Conservation (phyloP, 306 rosid genomes). For the Malus sylvestris region DNA sequence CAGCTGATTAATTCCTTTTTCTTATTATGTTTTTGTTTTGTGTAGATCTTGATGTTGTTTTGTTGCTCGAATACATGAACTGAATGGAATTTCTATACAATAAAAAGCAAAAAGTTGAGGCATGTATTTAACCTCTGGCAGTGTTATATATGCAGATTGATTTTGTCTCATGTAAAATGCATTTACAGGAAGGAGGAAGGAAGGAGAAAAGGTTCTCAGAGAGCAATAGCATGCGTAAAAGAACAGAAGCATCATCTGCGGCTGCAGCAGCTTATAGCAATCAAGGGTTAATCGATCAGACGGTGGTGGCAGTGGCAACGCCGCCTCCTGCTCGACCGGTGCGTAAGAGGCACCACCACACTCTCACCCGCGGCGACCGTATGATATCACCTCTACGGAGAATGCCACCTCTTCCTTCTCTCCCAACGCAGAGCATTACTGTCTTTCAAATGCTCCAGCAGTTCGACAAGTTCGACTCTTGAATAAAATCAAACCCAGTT, state of each 20-base stretch:
- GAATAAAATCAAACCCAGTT: background rate
- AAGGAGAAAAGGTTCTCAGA: conserved; percentile 48
- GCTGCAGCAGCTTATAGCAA: conserved; percentile 9
- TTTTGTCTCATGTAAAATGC: conserved; percentile 13
- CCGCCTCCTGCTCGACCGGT: conserved; percentile 48
- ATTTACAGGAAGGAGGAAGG: conserved; percentile 62
- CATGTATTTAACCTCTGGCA: background rate
- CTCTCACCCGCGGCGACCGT: conserved; percentile 51
- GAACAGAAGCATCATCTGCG: conserved; percentile 34
- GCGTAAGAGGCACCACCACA: conserved; percentile 86
- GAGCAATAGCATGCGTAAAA: conserved; percentile 45
- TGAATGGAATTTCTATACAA: background rate
- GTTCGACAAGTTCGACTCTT: conserved; percentile 66
- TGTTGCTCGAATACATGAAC: background rate
- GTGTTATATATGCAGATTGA: conserved; percentile 19
- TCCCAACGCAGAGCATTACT: conserved; percentile 48
- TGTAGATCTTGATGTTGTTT: background rate
- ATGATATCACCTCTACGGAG: conserved; percentile 50
- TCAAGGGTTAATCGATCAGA: conserved; percentile 20
- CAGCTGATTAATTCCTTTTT: background rate
- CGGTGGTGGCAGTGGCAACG: background rate
- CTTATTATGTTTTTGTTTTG: background rate
- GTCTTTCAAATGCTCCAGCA: conserved; percentile 84
- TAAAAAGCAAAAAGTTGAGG: background rate
- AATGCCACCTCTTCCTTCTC: conserved; percentile 51